Evolutionary conservation across 164 flowering plant genomes (phyloP).

Genomic region (Warburgia ugandensis): DNA sequence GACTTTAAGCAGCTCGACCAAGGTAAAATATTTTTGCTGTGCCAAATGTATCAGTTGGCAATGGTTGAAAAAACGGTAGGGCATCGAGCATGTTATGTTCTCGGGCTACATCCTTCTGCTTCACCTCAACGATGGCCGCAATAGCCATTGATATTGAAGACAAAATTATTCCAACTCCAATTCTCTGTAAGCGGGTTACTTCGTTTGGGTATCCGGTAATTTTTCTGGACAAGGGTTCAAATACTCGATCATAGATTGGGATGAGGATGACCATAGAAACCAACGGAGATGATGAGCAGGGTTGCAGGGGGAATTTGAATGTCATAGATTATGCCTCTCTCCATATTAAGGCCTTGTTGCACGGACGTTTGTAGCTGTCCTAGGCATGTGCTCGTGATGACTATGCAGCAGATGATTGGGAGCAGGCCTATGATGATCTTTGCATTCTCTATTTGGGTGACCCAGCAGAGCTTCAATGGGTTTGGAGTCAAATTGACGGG

Average conservation of each 20-base stretch:
- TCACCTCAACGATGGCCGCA: slow-evolving; percentile 38
- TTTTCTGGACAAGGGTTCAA: slow-evolving; percentile 26
- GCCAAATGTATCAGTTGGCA: slow-evolving; percentile 39
- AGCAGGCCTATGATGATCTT: slow-evolving; percentile 32
- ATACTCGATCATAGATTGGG: slow-evolving; percentile 34
- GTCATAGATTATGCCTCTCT: slow-evolving; percentile 26
- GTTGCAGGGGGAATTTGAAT: slow-evolving; percentile 45
- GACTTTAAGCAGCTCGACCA: slow-evolving; percentile 42
- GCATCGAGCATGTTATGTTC: slow-evolving; percentile 37
- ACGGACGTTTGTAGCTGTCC: slow-evolving; percentile 56
- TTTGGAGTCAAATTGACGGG: slow-evolving; percentile 5
- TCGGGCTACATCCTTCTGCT: slow-evolving; percentile 26
- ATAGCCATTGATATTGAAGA: slow-evolving; percentile 38
- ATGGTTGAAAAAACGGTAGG: slow-evolving; percentile 31
- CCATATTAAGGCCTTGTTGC: slow-evolving; percentile 49
- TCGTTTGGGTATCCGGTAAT: slow-evolving; percentile 14
- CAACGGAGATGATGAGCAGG: slow-evolving; percentile 34
- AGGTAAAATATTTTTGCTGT: slow-evolving; percentile 54
- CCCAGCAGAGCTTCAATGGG: slow-evolving; percentile 47
- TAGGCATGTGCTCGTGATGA: slow-evolving; percentile 44
- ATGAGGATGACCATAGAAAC: slow-evolving; percentile 30
- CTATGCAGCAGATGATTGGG: slow-evolving; percentile 43
- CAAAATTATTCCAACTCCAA: slow-evolving; percentile 40
- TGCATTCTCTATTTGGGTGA: slow-evolving; percentile 51
- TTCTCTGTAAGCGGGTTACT: slow-evolving; percentile 42